These are phyloP conservation scores for Aspergillus unguis DNA, from an alignment of 2,329 filamentous ascomycete genomes.

Conservation along the genomic window DNA sequence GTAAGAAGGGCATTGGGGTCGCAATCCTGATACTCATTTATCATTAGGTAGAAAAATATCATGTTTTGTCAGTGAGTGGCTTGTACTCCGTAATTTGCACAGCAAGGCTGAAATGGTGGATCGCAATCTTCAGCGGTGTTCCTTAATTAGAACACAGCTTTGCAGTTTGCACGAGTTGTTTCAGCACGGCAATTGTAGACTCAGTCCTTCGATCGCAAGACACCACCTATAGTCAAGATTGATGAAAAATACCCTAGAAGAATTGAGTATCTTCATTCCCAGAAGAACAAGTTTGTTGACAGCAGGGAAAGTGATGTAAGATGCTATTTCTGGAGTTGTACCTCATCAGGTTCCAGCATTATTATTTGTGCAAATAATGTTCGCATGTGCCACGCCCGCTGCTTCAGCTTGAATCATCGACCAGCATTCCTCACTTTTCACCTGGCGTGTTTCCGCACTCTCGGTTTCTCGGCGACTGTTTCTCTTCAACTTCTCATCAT, in stretches of 20 bases:
- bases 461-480: too few relatives aligned
- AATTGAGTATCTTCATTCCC: background rate
- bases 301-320: slow-evolving; percentile 1
- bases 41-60: background rate
- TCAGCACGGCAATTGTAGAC: background rate
- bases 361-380: background rate
- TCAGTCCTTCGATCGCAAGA: background rate
- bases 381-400: background rate
- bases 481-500: background rate
- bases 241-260: background rate
- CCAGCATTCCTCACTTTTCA: background rate
- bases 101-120: background rate
- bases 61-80: too few relatives aligned
- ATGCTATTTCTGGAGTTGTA: background rate
- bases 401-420: background rate
- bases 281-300: background rate
- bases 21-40: background rate
- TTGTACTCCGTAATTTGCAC: too few relatives aligned
- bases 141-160: background rate
- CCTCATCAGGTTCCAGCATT: slow-evolving; percentile 2
- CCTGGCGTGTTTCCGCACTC: too few relatives aligned
- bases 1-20: background rate
- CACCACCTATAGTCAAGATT: background rate
- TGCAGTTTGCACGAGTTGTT: background rate
- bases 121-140: background rate